Evolutionary conservation across 139 green algal species (phyloP).

Genomic region (Coelastrella sp.): DNA sequence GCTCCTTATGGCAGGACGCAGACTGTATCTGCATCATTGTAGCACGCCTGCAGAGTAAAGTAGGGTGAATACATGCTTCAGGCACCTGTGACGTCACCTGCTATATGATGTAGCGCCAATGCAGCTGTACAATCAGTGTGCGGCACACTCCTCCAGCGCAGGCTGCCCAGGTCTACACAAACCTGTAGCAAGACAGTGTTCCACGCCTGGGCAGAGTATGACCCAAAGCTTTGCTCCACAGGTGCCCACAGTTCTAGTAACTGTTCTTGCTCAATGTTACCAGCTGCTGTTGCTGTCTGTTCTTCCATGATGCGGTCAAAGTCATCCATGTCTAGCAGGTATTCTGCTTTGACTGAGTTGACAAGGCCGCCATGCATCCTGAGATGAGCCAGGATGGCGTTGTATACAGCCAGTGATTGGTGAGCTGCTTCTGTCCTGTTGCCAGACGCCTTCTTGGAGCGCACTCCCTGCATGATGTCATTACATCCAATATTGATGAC

Average conservation of each 20-base stretch:
- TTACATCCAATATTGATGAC: not conserved
- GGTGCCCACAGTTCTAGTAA: constrained; percentile 66
- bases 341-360: constrained; percentile 81
- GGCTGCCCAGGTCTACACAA: not conserved
- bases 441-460: not conserved
- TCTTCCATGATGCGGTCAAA: constrained; percentile 32
- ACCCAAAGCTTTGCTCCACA: constrained; percentile 70
- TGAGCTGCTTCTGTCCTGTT: constrained; percentile 58
- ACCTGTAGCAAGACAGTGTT: constrained; percentile 71
- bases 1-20: too few relatives aligned
- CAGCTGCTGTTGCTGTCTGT: constrained; percentile 53
- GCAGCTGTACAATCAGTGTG: too few relatives aligned
- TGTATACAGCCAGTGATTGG: constrained; percentile 67
- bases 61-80: not conserved
- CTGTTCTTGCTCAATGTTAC: constrained; percentile 54
- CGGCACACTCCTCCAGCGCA: not conserved
- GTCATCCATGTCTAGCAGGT: constrained; percentile 67
- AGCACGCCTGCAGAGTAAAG: too few relatives aligned
- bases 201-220: constrained; percentile 66
- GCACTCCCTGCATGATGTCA: not conserved
- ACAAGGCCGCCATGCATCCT: constrained; percentile 70
- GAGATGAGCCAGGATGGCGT: constrained; percentile 66
- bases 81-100: not conserved
- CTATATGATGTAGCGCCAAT: too few relatives aligned
- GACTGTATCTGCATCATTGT: too few relatives aligned